Conservation (phyloP, 495 filamentous ascomycete genomes). For the Elaphomyces granulatus region DNA sequence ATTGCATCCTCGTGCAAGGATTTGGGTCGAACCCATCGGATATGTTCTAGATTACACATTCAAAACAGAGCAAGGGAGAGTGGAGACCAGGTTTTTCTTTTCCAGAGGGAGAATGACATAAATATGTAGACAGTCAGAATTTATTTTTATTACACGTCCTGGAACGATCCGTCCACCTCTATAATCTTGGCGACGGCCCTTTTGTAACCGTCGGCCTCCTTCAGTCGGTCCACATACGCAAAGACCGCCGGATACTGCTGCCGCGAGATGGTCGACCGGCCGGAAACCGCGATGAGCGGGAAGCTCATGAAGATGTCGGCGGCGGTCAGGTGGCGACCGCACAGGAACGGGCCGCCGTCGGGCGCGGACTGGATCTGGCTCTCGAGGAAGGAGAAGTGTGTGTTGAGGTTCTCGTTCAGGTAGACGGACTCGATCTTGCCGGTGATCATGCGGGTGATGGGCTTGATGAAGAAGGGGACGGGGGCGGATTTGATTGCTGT, state of each 20-base stretch:
- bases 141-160: no score
- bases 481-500: constrained; percentile 46
- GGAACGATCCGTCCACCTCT: constrained; percentile 45
- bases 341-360: constrained; percentile 49
- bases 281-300: constrained; percentile 43
- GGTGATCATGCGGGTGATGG: constrained; percentile 52
- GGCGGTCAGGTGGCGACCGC: constrained; percentile 54
- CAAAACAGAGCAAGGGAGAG: no score
- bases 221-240: constrained; percentile 47
- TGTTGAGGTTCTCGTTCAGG: constrained; percentile 46
- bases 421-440: constrained; percentile 44
- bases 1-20: no score
- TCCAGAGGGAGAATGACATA: no score
- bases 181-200: constrained; percentile 44
- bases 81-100: no score
- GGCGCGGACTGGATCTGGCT: constrained; percentile 50
- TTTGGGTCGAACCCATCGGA: no score
- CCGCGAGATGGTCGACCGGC: constrained; percentile 25
- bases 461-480: constrained; percentile 75
- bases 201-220: constrained; percentile 48
- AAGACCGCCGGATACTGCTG: constrained; percentile 47
- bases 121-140: no score
- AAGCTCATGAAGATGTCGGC: constrained; percentile 76
- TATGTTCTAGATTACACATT: no score
- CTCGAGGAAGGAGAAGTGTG: constrained; percentile 60